Evolutionary conservation across 192 early-diverging fungal species (phyloP).

Genomic region (Cetraspora pellucida): DNA sequence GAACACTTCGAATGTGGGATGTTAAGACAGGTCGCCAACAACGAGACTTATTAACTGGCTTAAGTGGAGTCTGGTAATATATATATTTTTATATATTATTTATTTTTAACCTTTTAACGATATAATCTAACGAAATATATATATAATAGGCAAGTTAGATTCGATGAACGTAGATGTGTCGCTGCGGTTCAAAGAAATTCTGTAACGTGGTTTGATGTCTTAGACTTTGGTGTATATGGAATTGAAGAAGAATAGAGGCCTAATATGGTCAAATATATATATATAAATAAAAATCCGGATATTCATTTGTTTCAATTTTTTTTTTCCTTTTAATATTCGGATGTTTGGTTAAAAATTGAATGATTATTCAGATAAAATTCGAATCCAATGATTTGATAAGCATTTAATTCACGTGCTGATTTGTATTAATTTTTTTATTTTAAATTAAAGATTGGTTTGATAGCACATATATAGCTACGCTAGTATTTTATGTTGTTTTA

Average conservation of each 20-base stretch:
- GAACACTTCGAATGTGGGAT: constrained; percentile 96
- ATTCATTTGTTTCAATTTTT: too few relatives aligned
- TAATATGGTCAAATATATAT: too few relatives aligned
- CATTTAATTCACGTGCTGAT: too few relatives aligned
- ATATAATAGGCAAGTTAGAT: constrained; percentile 65
- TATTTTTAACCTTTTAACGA: not conserved
- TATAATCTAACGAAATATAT: not conserved
- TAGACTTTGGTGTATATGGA: constrained; percentile 73
- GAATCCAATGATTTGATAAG: too few relatives aligned
- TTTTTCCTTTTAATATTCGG: too few relatives aligned
- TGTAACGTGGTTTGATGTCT: constrained; percentile 78
- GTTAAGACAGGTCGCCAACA: constrained; percentile 81
- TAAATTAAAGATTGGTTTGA: too few relatives aligned
- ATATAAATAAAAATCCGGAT: too few relatives aligned
- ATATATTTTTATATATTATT: not conserved
- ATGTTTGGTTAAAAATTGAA: too few relatives aligned
- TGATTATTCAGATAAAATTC: too few relatives aligned
- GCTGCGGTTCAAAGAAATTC: constrained; percentile 71
- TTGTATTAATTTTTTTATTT: too few relatives aligned
- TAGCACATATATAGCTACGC: too few relatives aligned
- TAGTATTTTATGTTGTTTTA: too few relatives aligned
- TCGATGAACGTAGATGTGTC: constrained; percentile 85
- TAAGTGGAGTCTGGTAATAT: constrained; percentile 83
- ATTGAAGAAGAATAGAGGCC: constrained; percentile 66
- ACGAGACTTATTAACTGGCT: constrained; percentile 78